Evolutionary conservation across 75 land plant genomes (phyloP), one percentile per base, ranked within the genome.

Genomic region (Pinus taeda): DNA sequence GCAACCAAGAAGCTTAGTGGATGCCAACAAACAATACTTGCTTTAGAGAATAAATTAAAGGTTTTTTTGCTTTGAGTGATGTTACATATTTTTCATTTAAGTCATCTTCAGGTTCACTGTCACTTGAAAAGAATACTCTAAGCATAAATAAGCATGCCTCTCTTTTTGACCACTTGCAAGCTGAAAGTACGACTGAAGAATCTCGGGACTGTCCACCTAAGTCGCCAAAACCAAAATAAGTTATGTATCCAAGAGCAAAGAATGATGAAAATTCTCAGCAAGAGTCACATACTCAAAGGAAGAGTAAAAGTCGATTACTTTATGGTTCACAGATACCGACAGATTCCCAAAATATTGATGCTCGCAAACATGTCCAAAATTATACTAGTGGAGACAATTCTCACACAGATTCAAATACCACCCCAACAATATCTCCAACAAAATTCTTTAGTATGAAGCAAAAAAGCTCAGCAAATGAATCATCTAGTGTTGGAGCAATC

Each of bases 11-110:
- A 89, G 64, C 75, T 96, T 6, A 93, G 93, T 9, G 93, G 92
- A 75, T 96, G 97, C 81, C 95, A 94, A 81, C 92, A 91, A 63
- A 90, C 97, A 6, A 93, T 96, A 39, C 77, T 87, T 11, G 91
- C 83, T 71, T 79, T 96, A 4, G 93, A 94, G 20, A 93, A 90
- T 81, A 94, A 90, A 80, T 75, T 96, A 78, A 88, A 96, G 82
- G 91, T 84, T 30, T 63, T 93, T 78, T 90, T 64, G 79, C 89
- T 13, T 86, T 89, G 15, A 78, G 45, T 36, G 37, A 74, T 49
- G 89, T 85, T 59, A 77, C 83, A 60, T 58, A 73, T 12, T 71
- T 85, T 11, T 78, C 77, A 26, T 82, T 85, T n/a, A 3, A 37
- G 21, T 67, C 71, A 67, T 39, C 71, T 67, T 17, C 21, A 18